A percentile compares a stretch with the other conserved stretches of the same genome.
Evolutionary conservation across 2,329 filamentous ascomycete species (phyloP).

Genomic region (Microdochium trichocladiopsis): DNA sequence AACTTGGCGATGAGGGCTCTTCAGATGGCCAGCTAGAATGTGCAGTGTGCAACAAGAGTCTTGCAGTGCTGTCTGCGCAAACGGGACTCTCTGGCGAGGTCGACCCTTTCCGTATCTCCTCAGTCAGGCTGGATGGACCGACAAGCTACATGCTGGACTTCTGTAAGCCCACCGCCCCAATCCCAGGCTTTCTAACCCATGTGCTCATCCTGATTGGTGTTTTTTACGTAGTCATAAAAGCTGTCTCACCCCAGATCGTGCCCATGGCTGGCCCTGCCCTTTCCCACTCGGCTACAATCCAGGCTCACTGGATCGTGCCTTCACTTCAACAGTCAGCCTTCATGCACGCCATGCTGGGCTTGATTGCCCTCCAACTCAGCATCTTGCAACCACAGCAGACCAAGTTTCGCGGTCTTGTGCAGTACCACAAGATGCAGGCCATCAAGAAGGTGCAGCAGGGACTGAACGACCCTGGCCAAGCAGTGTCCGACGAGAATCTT

Average conservation of each 20-base stretch:
- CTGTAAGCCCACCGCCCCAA: background rate
- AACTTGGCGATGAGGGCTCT: background rate
- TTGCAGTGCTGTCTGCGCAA: background rate
- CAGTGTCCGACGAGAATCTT: background rate
- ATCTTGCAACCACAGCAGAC: background rate
- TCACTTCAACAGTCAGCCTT: background rate
- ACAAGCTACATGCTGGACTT: background rate
- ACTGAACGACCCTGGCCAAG: background rate
- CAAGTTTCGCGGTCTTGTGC: background rate
- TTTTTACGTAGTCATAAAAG: background rate
- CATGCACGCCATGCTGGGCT: background rate
- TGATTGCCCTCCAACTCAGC: constrained; percentile 1
- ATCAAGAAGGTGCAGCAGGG: background rate
- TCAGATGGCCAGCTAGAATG: background rate
- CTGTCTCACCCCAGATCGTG: constrained; percentile 1
- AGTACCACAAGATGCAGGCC: background rate
- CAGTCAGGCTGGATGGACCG: background rate
- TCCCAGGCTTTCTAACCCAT: background rate
- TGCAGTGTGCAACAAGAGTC: background rate
- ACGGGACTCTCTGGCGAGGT: background rate
- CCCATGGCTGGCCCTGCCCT: background rate
- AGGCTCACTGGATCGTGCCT: background rate
- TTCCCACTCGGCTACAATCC: background rate
- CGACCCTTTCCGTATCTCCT: background rate
- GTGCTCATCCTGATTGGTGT: background rate